Conservation (phyloP, 176 grass and related monocot species). For the Tuctoria greenei region DNA sequence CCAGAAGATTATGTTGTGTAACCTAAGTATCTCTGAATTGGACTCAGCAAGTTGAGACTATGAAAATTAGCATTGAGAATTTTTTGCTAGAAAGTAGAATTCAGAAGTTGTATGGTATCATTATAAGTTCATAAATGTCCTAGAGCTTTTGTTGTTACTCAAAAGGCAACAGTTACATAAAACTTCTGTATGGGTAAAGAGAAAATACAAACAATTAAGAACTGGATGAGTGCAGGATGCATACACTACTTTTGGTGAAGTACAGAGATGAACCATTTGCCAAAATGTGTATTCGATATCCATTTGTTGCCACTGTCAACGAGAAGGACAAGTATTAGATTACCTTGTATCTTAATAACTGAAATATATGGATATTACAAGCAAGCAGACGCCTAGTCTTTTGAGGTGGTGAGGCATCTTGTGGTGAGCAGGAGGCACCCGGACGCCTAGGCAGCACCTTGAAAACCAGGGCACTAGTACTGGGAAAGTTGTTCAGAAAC, state of each 20-base stretch:
- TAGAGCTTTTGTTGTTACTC: not conserved
- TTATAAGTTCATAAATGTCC: conserved; percentile 2
- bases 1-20: not conserved
- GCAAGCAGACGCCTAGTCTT: not conserved
- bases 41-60: conserved; percentile 11
- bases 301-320: conserved; percentile 99
- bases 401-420: too few relatives aligned
- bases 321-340: conserved; percentile 40
- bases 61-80: conserved; percentile 18
- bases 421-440: too few relatives aligned
- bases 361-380: conserved; percentile 15
- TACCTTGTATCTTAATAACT: not conserved
- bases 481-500: conserved; percentile 11
- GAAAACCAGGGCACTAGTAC: not conserved
- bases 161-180: not conserved
- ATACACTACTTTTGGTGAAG: conserved; percentile 98
- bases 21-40: not conserved
- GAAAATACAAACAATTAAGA: conserved; percentile 27
- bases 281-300: conserved; percentile 99
- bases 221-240: conserved; percentile 54
- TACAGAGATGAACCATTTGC: conserved; percentile 99
- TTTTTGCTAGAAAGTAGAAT: not conserved
- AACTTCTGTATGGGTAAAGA: not conserved
- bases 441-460: too few relatives aligned
- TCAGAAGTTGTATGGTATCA: not conserved